Conservation (phyloP, 345 rosid species). For the Clausena lansium region DNA sequence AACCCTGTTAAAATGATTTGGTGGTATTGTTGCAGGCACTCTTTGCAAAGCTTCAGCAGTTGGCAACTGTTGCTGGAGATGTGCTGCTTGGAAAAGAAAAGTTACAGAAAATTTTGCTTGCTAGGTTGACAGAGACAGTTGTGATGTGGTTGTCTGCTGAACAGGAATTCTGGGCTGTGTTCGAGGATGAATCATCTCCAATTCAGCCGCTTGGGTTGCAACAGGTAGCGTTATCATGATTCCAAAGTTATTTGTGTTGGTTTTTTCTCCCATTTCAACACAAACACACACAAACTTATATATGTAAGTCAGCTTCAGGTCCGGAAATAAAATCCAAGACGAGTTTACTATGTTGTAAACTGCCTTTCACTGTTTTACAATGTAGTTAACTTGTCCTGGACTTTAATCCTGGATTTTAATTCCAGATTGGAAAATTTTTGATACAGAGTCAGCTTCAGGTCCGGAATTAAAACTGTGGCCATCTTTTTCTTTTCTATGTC, state of each 20-base stretch:
- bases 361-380: too few species aligned
- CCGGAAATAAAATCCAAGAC: too few species aligned
- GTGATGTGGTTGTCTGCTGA: slow-evolving; percentile 93
- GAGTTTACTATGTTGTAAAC: too few species aligned
- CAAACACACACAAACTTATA: too few species aligned
- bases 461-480: too few species aligned
- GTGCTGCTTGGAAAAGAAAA: slow-evolving; percentile 87
- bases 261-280: neutral
- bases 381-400: too few species aligned
- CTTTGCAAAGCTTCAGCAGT: slow-evolving; percentile 92
- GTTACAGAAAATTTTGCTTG: slow-evolving; percentile 85
- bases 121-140: slow-evolving; percentile 94
- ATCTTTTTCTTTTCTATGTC: neutral
- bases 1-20: neutral
- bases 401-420: too few species aligned
- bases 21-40: slow-evolving; percentile 61
- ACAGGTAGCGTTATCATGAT: slow-evolving; percentile 51
- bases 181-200: slow-evolving; percentile 75
- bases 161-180: slow-evolving; percentile 91
- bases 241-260: neutral
- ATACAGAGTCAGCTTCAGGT: too few species aligned
- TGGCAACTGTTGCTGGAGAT: slow-evolving; percentile 93
- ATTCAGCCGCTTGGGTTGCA: slow-evolving; percentile 78
- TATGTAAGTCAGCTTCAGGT: too few species aligned
- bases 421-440: too few species aligned